Evolutionary conservation across 208 protist genomes (phyloP).

Genomic region (Trypanosoma mega): DNA sequence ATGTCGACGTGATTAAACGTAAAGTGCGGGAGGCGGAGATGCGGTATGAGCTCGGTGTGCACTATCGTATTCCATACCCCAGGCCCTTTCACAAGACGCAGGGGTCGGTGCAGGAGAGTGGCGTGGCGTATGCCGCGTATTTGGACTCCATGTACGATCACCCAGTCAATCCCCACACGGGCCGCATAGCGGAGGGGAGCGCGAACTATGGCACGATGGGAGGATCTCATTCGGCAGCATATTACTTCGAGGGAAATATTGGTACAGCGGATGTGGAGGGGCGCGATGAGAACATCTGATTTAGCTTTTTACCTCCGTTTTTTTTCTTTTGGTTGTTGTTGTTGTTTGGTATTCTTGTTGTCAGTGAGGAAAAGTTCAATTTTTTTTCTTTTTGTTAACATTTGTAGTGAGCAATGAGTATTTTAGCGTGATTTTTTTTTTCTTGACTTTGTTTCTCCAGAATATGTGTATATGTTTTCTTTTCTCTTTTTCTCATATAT

Average conservation of each 20-base stretch:
- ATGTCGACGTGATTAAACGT: slow-evolving; percentile 56
- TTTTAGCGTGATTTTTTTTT: not conserved
- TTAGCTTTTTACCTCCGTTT: not conserved
- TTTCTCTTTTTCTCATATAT: not conserved
- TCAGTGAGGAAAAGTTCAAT: not conserved
- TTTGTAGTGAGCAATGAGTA: slow-evolving; percentile 4
- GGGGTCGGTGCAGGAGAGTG: slow-evolving; percentile 78
- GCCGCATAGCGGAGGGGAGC: slow-evolving; percentile 66
- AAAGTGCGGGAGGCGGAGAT: slow-evolving; percentile 90
- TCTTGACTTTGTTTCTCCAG: not conserved
- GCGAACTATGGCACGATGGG: slow-evolving; percentile 71
- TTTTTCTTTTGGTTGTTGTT: slow-evolving; percentile 20
- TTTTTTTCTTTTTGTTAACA: slow-evolving; percentile 25
- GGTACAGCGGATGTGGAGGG: slow-evolving; percentile 53
- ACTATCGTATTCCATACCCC: slow-evolving; percentile 88
- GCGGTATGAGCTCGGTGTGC: slow-evolving; percentile 82
- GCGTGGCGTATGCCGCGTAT: slow-evolving; percentile 76
- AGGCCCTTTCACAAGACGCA: slow-evolving; percentile 77
- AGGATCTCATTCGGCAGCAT: slow-evolving; percentile 28
- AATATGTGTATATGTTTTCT: not conserved
- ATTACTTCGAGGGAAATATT: slow-evolving; percentile 55
- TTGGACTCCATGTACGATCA: slow-evolving; percentile 87
- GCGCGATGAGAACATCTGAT: slow-evolving; percentile 3
- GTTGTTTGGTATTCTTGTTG: not conserved
- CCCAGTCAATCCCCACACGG: slow-evolving; percentile 62